These are phyloP conservation scores for Xylona heveae DNA, from an alignment of 495 filamentous ascomycete genomes.

Conservation along the genomic window DNA sequence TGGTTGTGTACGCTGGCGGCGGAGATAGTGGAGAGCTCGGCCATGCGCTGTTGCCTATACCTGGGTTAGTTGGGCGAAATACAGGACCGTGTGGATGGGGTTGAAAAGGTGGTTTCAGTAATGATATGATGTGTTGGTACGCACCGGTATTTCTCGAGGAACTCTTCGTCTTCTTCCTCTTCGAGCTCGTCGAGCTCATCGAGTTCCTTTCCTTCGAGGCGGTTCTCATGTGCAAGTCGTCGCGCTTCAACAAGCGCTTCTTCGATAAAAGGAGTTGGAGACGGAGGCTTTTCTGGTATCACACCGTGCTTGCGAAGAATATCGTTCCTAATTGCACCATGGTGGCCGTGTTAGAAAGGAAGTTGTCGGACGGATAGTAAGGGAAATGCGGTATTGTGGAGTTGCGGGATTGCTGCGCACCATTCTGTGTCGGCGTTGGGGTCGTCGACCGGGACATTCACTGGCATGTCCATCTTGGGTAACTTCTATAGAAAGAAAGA, in stretches of 20 bases:
- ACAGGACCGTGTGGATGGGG: no score
- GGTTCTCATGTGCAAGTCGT: slow-evolving; percentile 63
- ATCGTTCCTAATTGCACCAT: slow-evolving; percentile 52
- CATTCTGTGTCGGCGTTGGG: slow-evolving; percentile 98
- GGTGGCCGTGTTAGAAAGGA: slow-evolving; percentile 1
- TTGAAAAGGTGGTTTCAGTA: neutral
- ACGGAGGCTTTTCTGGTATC: slow-evolving; percentile 89
- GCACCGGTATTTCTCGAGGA: slow-evolving; percentile 72
- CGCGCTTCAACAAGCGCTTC: slow-evolving; percentile 78
- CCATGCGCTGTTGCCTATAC: slow-evolving; percentile 51
- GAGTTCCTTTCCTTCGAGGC: slow-evolving; percentile 79
- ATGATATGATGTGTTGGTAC: neutral
- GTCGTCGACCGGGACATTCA: slow-evolving; percentile 77
- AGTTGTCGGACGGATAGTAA: neutral
- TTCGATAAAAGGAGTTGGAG: slow-evolving; percentile 82
- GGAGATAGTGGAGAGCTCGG: slow-evolving; percentile 53
- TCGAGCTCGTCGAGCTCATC: slow-evolving; percentile 88
- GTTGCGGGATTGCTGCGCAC: slow-evolving; percentile 28
- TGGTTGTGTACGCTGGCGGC: slow-evolving; percentile 60
- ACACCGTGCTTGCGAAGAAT: slow-evolving; percentile 92
- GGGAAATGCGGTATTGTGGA: neutral
- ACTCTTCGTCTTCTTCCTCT: slow-evolving; percentile 83
- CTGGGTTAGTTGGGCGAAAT: slow-evolving; percentile 9
- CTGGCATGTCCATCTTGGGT: slow-evolving; percentile 46
- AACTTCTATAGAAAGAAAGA: neutral